Conservation (phyloP, 164 flowering plant species). For the Vitis cinerea region DNA sequence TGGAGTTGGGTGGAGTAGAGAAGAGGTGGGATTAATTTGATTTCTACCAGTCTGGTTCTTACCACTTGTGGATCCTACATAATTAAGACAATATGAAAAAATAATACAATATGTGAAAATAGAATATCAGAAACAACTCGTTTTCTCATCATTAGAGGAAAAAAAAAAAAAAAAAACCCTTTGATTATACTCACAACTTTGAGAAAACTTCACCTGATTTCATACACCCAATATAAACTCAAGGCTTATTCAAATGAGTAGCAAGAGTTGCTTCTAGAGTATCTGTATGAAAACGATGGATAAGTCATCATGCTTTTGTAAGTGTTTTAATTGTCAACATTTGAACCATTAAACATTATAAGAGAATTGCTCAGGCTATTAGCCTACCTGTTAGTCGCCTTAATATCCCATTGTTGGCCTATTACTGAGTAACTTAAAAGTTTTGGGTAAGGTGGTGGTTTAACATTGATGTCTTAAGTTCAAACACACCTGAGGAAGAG, state of each 20-base stretch:
- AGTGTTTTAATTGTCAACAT: too few species aligned
- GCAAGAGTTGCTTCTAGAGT: conserved; percentile 67
- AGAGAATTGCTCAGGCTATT: too few species aligned
- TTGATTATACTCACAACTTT: conserved; percentile 25
- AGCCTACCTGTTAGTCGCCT: too few species aligned
- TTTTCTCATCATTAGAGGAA: not conserved
- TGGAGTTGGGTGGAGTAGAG: too few species aligned
- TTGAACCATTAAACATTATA: too few species aligned
- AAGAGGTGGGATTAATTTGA: too few species aligned
- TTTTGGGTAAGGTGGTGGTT: too few species aligned
- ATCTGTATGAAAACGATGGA: conserved; percentile 40
- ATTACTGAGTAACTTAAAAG: too few species aligned
- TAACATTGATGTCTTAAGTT: not conserved
- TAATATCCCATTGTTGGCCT: too few species aligned
- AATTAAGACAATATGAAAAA: not conserved
- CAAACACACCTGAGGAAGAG: too few species aligned
- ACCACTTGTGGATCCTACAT: conserved; percentile 83
- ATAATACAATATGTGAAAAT: not conserved
- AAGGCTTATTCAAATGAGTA: conserved; percentile 73
- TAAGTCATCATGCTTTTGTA: too few species aligned
- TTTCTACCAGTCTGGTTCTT: conserved; percentile 99
- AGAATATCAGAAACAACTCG: too few species aligned
- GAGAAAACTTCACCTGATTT: conserved; percentile 60
- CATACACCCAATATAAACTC: conserved; percentile 84
- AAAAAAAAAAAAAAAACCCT: not conserved